Conservation (phyloP, 2,329 filamentous ascomycete genomes). For the Microsporum ferrugineum region DNA sequence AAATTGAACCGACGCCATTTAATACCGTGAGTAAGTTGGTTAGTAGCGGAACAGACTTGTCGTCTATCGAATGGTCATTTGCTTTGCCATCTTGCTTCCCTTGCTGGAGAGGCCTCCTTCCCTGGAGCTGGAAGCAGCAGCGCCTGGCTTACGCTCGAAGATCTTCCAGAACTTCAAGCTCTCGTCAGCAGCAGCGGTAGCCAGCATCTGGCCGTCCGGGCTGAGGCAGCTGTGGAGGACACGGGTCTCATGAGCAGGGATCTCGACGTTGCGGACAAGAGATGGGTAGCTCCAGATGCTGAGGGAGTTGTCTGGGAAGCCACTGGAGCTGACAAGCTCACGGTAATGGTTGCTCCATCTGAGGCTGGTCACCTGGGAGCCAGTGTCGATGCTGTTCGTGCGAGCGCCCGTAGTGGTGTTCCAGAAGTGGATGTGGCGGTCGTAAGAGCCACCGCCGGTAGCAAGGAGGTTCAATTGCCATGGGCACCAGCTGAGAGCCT, state of each 20-base stretch:
- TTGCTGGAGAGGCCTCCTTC: conserved; percentile 60
- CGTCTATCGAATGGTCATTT: conserved; percentile 78
- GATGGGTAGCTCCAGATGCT: conserved; percentile 99
- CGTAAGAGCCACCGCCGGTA: conserved; percentile 90
- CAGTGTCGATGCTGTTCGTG: conserved; percentile 98
- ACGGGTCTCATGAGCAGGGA: conserved; percentile 91
- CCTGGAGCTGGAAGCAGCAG: conserved; percentile 50
- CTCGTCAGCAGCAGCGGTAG: conserved; percentile 93
- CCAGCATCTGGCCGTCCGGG: conserved; percentile 95
- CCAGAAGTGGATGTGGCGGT: conserved; percentile 99
- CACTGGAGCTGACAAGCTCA: conserved; percentile 93
- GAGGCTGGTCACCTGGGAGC: conserved; percentile 90
- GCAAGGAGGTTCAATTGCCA: conserved; percentile 97
- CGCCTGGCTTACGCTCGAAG: conserved; percentile 93
- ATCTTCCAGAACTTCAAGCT: conserved; percentile 99
- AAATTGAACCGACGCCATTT: conserved; percentile 2
- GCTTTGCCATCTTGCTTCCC: conserved; percentile 72
- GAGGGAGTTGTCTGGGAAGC: conserved; percentile 97
- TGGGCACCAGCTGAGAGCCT: conserved; percentile 96
- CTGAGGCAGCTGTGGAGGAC: conserved; percentile 95
- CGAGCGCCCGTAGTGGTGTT: conserved; percentile 95
- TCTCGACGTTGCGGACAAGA: conserved; percentile 92
- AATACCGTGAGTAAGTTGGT: not conserved
- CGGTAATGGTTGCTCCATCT: conserved; percentile 96
- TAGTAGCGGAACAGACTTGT: not conserved